Conservation (phyloP, 2,329 filamentous ascomycete genomes). For the Coniochaeta sp. region DNA sequence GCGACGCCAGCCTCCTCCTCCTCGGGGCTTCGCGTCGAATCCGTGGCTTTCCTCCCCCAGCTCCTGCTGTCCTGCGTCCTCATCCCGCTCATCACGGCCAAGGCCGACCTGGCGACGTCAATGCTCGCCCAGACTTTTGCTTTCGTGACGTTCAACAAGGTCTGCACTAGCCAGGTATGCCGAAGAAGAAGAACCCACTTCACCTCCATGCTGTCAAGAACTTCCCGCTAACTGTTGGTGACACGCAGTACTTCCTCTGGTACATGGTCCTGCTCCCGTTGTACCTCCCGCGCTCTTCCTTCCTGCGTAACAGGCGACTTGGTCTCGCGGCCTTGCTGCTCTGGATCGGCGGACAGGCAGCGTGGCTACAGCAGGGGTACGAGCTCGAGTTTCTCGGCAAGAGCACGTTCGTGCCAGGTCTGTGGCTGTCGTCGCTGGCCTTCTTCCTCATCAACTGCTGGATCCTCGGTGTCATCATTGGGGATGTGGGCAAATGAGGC, state of each 20-base stretch:
- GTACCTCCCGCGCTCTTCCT: slow-evolving; percentile 74
- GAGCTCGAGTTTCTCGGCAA: slow-evolving; percentile 70
- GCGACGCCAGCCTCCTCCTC: slow-evolving; percentile 35
- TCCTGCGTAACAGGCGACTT: slow-evolving; percentile 51
- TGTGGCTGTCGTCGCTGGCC: slow-evolving; percentile 66
- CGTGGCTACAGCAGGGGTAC: slow-evolving; percentile 71
- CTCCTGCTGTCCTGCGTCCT: slow-evolving; percentile 70
- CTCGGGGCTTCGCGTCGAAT: slow-evolving; percentile 50
- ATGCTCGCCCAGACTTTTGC: slow-evolving; percentile 96
- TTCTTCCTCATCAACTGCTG: slow-evolving; percentile 87
- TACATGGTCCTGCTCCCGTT: slow-evolving; percentile 91
- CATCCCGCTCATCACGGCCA: slow-evolving; percentile 64
- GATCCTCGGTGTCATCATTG: slow-evolving; percentile 74
- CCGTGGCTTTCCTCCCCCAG: slow-evolving; percentile 83
- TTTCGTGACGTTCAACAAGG: slow-evolving; percentile 97
- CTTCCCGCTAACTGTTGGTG: no score
- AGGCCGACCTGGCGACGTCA: slow-evolving; percentile 70
- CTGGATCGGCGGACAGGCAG: slow-evolving; percentile 70
- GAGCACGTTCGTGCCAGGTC: slow-evolving; percentile 77
- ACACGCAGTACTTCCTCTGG: slow-evolving; percentile 86
- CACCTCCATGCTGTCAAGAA: background rate
- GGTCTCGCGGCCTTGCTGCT: slow-evolving; percentile 59
- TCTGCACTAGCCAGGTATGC: slow-evolving; percentile 90
- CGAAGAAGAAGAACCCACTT: background rate
- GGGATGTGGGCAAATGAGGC: slow-evolving; percentile 40